Base-by-base conservation (phyloP, 352 stramenopile species). In the Phytophthora quininea region DNA sequence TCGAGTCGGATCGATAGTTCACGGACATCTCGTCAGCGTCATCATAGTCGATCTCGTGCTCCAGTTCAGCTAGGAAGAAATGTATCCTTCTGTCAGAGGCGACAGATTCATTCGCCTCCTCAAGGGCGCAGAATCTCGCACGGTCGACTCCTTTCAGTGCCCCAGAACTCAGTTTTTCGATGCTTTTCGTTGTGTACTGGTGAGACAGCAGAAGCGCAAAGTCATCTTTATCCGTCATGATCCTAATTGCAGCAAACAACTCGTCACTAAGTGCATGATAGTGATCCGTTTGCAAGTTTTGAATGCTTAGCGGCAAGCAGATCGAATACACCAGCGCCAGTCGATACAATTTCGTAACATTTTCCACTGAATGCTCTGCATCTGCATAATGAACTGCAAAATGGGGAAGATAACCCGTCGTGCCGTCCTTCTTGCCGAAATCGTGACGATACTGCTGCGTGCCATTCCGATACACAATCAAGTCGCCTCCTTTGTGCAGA, bases 211-310 rank as follows among this genome's bases (percentile, higher is more conserved):
- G 24, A n/a, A 73, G 32, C 8, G 54, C 55, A 54, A 65, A 58
- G 7, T 82, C 54, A 12, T 82, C 80, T 46, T 80, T 73, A 19
- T 62, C 74, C 42, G 76, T 67, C 58, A 73, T 69, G 45, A 74
- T 65, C 1, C 49, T 49, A 0, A 71, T 62, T 38, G 79, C 80
- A 49, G 68, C 12, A 3, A 29, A 31, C 10, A 56, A 27, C 4
- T 60, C 51, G 19, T 56, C 53, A 40, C 27, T 46, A 15, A 57
- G n/a, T n/a, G n/a, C 29, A 1, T 12, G 19, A 29, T 58, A 50
- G 19, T 62, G 33, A 27, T 43, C 45, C 31, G 15, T 38, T 12
- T 27, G 32, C 38, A 64, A 46, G 9, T 68, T 33, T 9, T 31
- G 31, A 37, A 50, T 62, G n/a, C 57, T 59, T 32, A 30, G 19